Evolutionary conservation across 2,329 filamentous ascomycete genomes (phyloP).

Genomic region (Fusarium zealandicum): DNA sequence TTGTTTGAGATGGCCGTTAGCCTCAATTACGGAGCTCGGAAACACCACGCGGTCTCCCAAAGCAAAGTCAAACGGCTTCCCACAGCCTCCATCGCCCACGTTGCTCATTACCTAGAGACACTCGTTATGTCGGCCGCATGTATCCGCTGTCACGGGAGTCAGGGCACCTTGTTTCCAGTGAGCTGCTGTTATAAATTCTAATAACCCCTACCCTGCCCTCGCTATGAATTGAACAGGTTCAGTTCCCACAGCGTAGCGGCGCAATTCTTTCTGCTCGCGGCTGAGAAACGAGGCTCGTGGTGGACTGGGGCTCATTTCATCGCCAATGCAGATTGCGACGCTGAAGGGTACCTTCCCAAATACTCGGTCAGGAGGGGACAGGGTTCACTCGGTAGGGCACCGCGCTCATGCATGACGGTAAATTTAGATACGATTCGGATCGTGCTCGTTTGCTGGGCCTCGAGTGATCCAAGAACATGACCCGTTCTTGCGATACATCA

Average conservation of each 20-base stretch:
- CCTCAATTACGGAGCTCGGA: constrained; percentile 8
- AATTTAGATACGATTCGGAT: constrained; percentile 37
- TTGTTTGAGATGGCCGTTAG: constrained; percentile 30
- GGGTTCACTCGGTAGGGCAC: constrained; percentile 32
- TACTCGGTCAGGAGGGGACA: constrained; percentile 38
- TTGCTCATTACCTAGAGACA: constrained; percentile 21
- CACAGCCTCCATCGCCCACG: constrained; percentile 6
- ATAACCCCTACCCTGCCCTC: constrained; percentile 33
- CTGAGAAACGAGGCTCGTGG: constrained; percentile 30
- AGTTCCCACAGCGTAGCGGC: constrained; percentile 26
- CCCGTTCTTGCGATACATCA: constrained; percentile 11
- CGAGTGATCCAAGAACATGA: constrained; percentile 10
- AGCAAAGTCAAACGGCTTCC: constrained; percentile 21
- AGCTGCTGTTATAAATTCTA: constrained; percentile 13
- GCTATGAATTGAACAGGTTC: constrained; percentile 28
- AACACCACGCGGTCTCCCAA: background rate
- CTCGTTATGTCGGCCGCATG: constrained; percentile 14
- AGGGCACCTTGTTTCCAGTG: constrained; percentile 12
- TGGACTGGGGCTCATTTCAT: constrained; percentile 27
- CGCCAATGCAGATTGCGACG: constrained; percentile 31
- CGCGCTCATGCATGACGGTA: constrained; percentile 33
- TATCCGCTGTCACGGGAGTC: constrained; percentile 31
- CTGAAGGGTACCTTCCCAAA: constrained; percentile 33
- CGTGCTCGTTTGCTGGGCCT: constrained; percentile 23
- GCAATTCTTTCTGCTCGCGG: constrained; percentile 18